These are phyloP conservation scores for Colletotrichum sp. DNA, from an alignment of 2,329 filamentous ascomycete genomes.

Conservation along the genomic window DNA sequence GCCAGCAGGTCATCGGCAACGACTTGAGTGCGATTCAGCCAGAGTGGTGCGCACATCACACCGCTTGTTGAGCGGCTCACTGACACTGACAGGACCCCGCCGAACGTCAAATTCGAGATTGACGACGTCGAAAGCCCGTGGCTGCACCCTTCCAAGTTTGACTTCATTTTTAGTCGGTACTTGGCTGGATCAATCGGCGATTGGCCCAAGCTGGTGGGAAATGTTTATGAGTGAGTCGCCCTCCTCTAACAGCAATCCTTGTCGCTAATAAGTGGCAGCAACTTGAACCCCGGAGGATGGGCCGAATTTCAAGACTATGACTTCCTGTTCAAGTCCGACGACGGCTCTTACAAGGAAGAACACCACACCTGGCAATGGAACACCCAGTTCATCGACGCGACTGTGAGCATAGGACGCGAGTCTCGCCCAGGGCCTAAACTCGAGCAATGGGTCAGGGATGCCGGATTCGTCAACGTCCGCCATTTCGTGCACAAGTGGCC, in stretches of 20 bases:
- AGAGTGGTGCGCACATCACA: neutral
- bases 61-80: neutral
- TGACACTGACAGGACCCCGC: constrained; percentile 51
- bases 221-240: neutral
- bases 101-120: constrained; percentile 68
- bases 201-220: constrained; percentile 1
- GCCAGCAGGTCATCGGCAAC: neutral
- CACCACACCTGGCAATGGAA: constrained; percentile 26
- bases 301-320: constrained; percentile 33
- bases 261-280: constrained; percentile 19
- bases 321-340: constrained; percentile 30
- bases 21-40: constrained; percentile 12
- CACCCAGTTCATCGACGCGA: constrained; percentile 20
- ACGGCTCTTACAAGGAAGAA: constrained; percentile 27
- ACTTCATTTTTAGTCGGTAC: constrained; percentile 33
- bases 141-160: constrained; percentile 38
- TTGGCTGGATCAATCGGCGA: neutral
- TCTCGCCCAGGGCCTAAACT: constrained; percentile 28
- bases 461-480: constrained; percentile 40
- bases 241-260: neutral
- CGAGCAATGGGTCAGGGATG: constrained; percentile 30
- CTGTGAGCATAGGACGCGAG: constrained; percentile 23
- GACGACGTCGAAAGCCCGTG: constrained; percentile 64
- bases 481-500: constrained; percentile 38
- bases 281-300: constrained; percentile 40